Evolutionary conservation across 345 rosid species (phyloP).

Genomic region (Gossypium arboreum): DNA sequence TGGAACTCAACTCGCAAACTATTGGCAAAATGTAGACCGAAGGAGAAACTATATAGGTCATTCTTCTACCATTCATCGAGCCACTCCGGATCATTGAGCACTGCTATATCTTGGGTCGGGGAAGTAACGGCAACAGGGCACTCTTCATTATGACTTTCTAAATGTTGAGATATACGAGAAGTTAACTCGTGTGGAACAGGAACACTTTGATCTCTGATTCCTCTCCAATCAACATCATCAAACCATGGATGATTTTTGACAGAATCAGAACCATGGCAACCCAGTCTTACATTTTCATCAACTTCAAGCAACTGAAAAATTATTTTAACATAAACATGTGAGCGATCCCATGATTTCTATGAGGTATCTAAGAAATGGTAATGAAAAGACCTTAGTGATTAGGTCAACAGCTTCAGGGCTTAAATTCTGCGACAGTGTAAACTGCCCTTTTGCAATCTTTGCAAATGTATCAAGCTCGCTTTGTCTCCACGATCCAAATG

Average conservation of each 20-base stretch:
- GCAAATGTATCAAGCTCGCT: conserved; percentile 67
- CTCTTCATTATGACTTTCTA: conserved; percentile 41
- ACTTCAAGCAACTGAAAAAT: conserved; percentile 66
- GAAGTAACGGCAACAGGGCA: conserved; percentile 30
- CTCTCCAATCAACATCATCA: conserved; percentile 53
- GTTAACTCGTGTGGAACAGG: conserved; percentile 62
- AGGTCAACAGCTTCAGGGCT: conserved; percentile 68
- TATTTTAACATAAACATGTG: conserved; percentile 1
- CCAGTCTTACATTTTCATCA: conserved; percentile 65
- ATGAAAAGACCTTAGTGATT: conserved; percentile 55
- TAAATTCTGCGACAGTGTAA: conserved; percentile 49
- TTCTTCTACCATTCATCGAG: conserved; percentile 71
- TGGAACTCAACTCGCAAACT: conserved; percentile 3
- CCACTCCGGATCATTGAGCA: conserved; percentile 58
- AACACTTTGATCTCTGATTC: conserved; percentile 40
- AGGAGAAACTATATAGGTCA: conserved; percentile 1
- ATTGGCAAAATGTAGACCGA: neutral
- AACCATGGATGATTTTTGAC: conserved; percentile 80
- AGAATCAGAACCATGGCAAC: conserved; percentile 54
- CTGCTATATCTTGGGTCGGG: conserved; percentile 39
- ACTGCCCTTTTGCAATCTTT: conserved; percentile 76
- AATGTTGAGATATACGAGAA: conserved; percentile 45
- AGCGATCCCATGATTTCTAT: neutral
- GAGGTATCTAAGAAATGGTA: neutral
- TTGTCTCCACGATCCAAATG: conserved; percentile 88